Conservation (phyloP, 345 rosid genomes). For the Populus ilicifolia region DNA sequence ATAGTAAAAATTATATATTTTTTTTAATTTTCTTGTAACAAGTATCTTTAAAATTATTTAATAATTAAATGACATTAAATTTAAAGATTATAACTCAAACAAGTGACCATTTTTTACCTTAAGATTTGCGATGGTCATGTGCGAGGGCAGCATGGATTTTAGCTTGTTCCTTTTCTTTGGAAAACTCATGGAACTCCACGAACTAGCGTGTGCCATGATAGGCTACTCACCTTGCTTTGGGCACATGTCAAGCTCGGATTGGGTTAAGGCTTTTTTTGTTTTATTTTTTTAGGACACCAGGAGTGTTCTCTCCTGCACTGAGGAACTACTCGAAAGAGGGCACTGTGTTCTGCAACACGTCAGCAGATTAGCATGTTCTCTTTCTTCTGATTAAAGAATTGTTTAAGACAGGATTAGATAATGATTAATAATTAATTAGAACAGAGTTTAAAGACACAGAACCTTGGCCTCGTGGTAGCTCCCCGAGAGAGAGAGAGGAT, state of each 20-base stretch:
- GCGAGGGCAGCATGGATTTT: too few relatives aligned
- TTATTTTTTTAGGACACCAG: constrained; percentile 3
- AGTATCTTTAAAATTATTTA: too few relatives aligned
- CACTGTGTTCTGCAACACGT: constrained; percentile 3
- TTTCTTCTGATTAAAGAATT: constrained; percentile 12
- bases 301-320: constrained; percentile 36
- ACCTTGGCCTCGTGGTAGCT: constrained; percentile 23
- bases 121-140: too few relatives aligned
- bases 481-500: constrained; percentile 35
- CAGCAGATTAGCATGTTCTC: constrained; percentile 16
- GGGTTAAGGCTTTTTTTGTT: not conserved
- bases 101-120: too few relatives aligned
- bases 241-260: not conserved
- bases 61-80: too few relatives aligned
- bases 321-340: constrained; percentile 25
- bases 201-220: not conserved
- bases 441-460: not conserved
- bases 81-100: too few relatives aligned
- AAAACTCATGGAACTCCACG: not conserved
- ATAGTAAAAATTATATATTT: accelerated
- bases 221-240: too few relatives aligned
- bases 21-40: too few relatives aligned
- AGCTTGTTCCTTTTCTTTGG: too few relatives aligned
- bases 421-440: constrained; percentile 10
- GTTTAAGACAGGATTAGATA: not conserved